Conservation (phyloP, 345 rosid genomes). For the Rhodomyrtus tomentosa region DNA sequence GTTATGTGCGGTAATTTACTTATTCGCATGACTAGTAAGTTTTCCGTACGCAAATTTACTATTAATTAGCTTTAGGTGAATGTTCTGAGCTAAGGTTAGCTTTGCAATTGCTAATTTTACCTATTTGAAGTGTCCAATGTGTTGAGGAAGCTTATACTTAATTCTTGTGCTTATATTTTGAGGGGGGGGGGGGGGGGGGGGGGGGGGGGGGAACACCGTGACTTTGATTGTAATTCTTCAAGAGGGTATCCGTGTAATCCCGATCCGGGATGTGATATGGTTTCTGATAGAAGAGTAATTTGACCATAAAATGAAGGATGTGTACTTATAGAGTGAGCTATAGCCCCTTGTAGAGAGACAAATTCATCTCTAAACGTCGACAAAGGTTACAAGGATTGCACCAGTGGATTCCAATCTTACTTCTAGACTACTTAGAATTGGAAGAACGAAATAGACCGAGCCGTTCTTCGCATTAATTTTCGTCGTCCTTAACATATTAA, state of each 20-base stretch:
- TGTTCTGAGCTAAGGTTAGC: too few species aligned
- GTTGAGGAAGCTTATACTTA: too few species aligned
- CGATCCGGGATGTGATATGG: too few species aligned
- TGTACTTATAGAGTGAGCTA: not conserved
- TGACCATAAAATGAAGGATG: not conserved
- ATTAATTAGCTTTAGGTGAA: too few species aligned
- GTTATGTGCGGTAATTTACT: too few species aligned
- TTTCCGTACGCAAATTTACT: too few species aligned
- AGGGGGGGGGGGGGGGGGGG: not conserved
- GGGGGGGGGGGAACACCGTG: not conserved
- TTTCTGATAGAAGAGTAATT: not conserved
- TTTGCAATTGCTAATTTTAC: too few species aligned
- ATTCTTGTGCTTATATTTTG: not conserved
- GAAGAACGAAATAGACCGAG: not conserved
- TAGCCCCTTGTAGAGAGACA: not conserved
- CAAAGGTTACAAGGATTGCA: not conserved
- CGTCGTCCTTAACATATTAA: not conserved
- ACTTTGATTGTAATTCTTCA: not conserved
- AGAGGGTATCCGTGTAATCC: not conserved
- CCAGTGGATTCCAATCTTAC: not conserved
- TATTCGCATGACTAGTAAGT: too few species aligned
- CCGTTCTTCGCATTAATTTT: not conserved
- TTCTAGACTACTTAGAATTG: not conserved
- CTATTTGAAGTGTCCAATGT: too few species aligned
- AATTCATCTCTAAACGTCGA: not conserved